Evolutionary conservation across 2,329 filamentous ascomycete species (phyloP).

Genomic region (Colletotrichum musae): DNA sequence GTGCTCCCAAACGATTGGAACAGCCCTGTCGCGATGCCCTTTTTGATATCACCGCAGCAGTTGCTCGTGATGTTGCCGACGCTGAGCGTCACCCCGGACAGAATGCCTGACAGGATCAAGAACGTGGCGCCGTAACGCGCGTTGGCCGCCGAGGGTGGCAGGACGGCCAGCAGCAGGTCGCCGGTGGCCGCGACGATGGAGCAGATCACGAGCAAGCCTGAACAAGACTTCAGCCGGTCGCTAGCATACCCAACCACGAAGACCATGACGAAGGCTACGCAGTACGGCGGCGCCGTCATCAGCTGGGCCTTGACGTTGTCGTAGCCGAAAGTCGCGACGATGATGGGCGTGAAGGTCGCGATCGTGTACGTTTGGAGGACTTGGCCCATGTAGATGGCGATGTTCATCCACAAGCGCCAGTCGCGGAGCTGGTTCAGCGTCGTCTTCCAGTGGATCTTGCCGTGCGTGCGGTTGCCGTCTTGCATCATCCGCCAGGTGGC

Average conservation of each 20-base stretch:
- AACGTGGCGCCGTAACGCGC: constrained; percentile 34
- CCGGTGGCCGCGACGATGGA: constrained; percentile 34
- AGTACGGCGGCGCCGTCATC: constrained; percentile 42
- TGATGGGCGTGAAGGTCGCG: constrained; percentile 44
- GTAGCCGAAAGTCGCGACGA: constrained; percentile 44
- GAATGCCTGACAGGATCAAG: constrained; percentile 24
- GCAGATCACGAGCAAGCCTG: constrained; percentile 38
- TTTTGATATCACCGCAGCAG: constrained; percentile 38
- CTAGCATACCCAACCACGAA: constrained; percentile 39
- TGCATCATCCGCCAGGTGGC: constrained; percentile 42
- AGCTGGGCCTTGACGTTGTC: constrained; percentile 42
- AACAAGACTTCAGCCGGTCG: constrained; percentile 40
- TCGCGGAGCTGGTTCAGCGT: constrained; percentile 49
- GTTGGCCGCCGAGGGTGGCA: constrained; percentile 18
- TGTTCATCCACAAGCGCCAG: constrained; percentile 61
- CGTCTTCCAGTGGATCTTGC: constrained; percentile 26
- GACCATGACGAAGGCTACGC: constrained; percentile 41
- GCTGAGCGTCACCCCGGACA: constrained; percentile 23
- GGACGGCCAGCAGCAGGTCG: constrained; percentile 19
- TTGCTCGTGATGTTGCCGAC: constrained; percentile 35
- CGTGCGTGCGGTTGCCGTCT: constrained; percentile 41
- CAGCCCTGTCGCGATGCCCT: constrained; percentile 26
- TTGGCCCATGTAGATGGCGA: constrained; percentile 57
- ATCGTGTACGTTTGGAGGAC: constrained; percentile 39
- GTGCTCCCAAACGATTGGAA: constrained; percentile 37